Percentiles rank a stretch among this genome's conserved stretches.
Evolutionary conservation across 495 filamentous ascomycete species (phyloP).

Genomic region (Monascus purpureus): DNA sequence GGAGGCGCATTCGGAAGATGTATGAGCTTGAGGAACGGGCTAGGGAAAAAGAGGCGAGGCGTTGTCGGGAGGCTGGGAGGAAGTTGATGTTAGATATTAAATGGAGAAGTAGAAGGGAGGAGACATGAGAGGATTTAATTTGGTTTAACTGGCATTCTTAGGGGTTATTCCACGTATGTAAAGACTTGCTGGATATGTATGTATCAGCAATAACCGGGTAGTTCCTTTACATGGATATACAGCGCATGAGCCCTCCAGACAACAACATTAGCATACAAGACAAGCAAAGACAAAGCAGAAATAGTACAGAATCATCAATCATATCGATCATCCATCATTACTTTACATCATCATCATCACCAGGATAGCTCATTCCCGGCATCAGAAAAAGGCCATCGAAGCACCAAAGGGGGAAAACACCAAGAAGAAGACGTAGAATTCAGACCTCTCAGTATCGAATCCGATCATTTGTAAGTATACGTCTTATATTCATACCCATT

Average conservation of each 20-base stretch:
- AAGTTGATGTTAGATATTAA: conserved; percentile 19
- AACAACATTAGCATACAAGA: too few species aligned
- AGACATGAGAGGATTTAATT: background rate
- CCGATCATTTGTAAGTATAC: conserved; percentile 14
- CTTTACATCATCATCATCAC: too few species aligned
- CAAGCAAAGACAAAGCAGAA: background rate
- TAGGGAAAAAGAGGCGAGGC: conserved; percentile 20
- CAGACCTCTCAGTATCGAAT: background rate
- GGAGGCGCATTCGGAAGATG: conserved; percentile 16
- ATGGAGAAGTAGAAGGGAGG: conserved; percentile 4
- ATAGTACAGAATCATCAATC: conserved; percentile 8
- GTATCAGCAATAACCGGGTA: background rate
- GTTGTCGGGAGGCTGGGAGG: conserved; percentile 19
- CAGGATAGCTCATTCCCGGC: too few species aligned
- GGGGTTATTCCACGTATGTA: too few species aligned
- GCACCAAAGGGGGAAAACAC: conserved; percentile 8
- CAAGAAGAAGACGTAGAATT: background rate
- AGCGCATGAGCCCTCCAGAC: too few species aligned
- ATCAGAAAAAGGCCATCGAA: too few species aligned
- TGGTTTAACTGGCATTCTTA: too few species aligned
- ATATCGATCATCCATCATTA: conserved; percentile 1
- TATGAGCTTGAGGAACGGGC: conserved; percentile 28
- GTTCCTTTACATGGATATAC: too few species aligned
- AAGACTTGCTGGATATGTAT: too few species aligned
- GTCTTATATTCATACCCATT: conserved; percentile 20